Percentiles rank a stretch among this genome's conserved stretches.
Conservation (phyloP, 129 eudicot genomes). For the Tagetes erecta region DNA sequence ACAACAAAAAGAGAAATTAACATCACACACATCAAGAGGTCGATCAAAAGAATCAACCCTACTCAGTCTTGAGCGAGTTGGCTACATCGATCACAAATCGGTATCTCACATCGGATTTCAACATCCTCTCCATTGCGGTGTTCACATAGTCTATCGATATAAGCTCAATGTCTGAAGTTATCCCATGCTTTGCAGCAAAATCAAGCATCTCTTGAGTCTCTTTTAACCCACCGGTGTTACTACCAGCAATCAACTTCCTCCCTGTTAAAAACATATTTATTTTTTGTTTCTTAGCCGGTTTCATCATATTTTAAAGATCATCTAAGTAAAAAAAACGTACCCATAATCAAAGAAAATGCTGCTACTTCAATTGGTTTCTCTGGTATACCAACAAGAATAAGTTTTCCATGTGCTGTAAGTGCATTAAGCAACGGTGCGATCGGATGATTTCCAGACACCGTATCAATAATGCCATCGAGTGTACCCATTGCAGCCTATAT, state of each 20-base stretch:
- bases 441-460: conserved; percentile 50
- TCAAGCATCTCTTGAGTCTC: too few species aligned
- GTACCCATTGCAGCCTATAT: conserved; percentile 46
- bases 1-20: too few species aligned
- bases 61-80: too few species aligned
- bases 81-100: too few species aligned
- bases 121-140: too few species aligned
- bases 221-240: conserved; percentile 44
- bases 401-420: conserved; percentile 50
- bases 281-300: neutral
- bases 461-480: conserved; percentile 57
- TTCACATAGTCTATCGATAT: too few species aligned
- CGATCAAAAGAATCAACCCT: conserved; percentile 10
- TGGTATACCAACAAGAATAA: conserved; percentile 48
- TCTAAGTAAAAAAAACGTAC: too few species aligned
- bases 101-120: too few species aligned
- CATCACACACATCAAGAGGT: neutral
- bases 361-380: conserved; percentile 48
- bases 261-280: conserved; percentile 25
- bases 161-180: too few species aligned
- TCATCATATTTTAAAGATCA: neutral
- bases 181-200: too few species aligned
- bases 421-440: conserved; percentile 37
- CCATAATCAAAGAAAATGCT: conserved; percentile 42
- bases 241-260: conserved; percentile 42